These are phyloP conservation scores for Mycosarcoma maydis DNA, from an alignment of 1,284 basidiomycete species.

Conservation along the genomic window DNA sequence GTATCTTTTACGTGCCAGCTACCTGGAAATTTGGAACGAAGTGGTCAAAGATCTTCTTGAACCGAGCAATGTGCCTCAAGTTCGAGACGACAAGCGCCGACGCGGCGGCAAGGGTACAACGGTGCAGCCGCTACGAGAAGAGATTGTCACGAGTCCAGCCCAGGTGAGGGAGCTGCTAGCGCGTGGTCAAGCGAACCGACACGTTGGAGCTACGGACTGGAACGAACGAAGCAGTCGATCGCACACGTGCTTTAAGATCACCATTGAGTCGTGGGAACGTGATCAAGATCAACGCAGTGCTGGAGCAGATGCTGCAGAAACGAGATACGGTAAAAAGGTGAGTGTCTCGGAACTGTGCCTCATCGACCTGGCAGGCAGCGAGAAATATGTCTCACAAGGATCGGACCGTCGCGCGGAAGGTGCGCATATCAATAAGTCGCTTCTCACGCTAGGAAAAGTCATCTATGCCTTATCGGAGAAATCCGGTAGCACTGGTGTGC, in stretches of 20 bases:
- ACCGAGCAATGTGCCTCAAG: slow-evolving; percentile 72
- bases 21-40: slow-evolving; percentile 94
- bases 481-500: slow-evolving; percentile 57
- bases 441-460: slow-evolving; percentile 65
- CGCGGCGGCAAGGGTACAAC: slow-evolving; percentile 63
- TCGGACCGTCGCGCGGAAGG: slow-evolving; percentile 62
- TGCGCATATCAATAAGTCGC: slow-evolving; percentile 72
- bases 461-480: slow-evolving; percentile 63
- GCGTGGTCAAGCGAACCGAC: slow-evolving; percentile 84
- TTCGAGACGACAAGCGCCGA: slow-evolving; percentile 52
- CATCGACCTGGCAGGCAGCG: slow-evolving; percentile 96
- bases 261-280: slow-evolving; percentile 62
- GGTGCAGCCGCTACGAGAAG: slow-evolving; percentile 81
- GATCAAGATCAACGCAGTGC: slow-evolving; percentile 8
- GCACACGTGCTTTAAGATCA: slow-evolving; percentile 77
- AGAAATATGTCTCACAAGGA: slow-evolving; percentile 74
- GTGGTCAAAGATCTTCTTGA: slow-evolving; percentile 85
- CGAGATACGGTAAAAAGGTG: slow-evolving; percentile 45
- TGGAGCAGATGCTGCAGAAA: not conserved
- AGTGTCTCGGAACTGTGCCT: slow-evolving; percentile 73
- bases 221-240: slow-evolving; percentile 91
- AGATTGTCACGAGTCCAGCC: slow-evolving; percentile 88
- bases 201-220: slow-evolving; percentile 96
- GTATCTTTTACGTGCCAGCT: slow-evolving; percentile 87
- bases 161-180: slow-evolving; percentile 84